These are phyloP conservation scores for Cryptomeria japonica DNA, from an alignment of 75 land plant species.

Conservation along the genomic window DNA sequence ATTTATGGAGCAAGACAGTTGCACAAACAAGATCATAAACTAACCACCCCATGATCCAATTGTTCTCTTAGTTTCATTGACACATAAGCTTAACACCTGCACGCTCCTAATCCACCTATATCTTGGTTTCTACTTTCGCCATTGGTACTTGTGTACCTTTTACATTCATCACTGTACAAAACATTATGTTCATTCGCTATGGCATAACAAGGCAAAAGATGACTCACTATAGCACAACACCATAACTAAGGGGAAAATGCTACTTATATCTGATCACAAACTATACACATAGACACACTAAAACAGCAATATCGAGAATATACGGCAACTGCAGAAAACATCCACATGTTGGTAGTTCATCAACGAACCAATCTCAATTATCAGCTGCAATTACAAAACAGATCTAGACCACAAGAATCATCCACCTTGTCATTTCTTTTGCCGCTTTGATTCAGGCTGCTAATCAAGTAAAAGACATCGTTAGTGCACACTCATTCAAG, in stretches of 20 bases:
- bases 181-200: background rate
- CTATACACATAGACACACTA: background rate
- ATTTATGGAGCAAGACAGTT: background rate
- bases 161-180: background rate
- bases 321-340: background rate
- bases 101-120: background rate
- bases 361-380: background rate
- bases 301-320: background rate
- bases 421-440: background rate
- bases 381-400: background rate
- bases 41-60: background rate
- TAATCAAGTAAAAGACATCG: background rate
- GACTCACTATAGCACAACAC: background rate
- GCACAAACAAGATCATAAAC: background rate
- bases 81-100: background rate
- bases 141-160: background rate
- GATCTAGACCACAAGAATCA: background rate
- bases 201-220: background rate
- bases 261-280: background rate
- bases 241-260: background rate
- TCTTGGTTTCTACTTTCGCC: background rate
- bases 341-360: background rate
- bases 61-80: background rate
- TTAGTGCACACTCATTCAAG: background rate
- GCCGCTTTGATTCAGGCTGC: slow-evolving; percentile 6